These are phyloP conservation scores for Fusarium sarcochroum DNA, from an alignment of 2,329 filamentous ascomycete genomes.

Conservation along the genomic window DNA sequence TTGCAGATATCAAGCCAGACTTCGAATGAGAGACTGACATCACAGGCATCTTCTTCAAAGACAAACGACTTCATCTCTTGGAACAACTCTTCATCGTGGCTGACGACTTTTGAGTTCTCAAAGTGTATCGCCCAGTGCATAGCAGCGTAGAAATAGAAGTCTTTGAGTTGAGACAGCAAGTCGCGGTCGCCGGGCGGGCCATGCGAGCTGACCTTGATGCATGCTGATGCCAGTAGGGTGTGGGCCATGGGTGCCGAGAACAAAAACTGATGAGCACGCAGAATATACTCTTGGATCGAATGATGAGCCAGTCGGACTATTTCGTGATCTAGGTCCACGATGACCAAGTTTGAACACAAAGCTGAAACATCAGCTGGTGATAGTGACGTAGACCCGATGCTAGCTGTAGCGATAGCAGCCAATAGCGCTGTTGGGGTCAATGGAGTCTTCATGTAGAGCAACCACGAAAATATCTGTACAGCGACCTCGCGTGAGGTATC, in stretches of 20 bases:
- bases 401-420: not conserved
- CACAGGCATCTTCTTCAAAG: not conserved
- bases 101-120: not conserved
- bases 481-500: not conserved
- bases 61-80: slow-evolving; percentile 1
- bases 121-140: slow-evolving; percentile 7
- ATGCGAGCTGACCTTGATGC: not conserved
- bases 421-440: not conserved
- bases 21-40: slow-evolving; percentile 8
- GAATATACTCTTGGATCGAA: not conserved
- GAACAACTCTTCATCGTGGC: not conserved
- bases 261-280: not conserved
- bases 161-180: not conserved
- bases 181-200: not conserved
- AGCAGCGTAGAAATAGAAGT: not conserved
- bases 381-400: too few relatives aligned
- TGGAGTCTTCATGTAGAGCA: not conserved
- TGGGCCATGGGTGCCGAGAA: not conserved
- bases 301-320: slow-evolving; percentile 1
- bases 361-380: not conserved
- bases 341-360: slow-evolving; percentile 3
- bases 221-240: not conserved
- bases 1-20: not conserved
- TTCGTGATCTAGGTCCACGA: not conserved
- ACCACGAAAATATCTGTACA: not conserved